Conservation (phyloP, 1,284 basidiomycete species). For the Cerrena zonata region DNA sequence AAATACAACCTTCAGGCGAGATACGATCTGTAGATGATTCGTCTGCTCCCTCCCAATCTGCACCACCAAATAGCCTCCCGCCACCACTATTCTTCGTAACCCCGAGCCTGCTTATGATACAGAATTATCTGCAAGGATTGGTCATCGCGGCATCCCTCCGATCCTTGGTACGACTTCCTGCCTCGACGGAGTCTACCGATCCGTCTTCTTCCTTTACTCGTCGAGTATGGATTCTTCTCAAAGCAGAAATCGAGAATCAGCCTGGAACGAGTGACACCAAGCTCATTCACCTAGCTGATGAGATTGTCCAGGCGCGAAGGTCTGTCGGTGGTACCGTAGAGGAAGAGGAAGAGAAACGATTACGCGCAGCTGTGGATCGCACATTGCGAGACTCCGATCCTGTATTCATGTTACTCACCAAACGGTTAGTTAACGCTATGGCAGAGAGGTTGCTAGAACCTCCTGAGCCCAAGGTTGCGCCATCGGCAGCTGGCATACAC, state of each 20-base stretch:
- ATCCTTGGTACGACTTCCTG: slow-evolving; percentile 44
- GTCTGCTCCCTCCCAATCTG: slow-evolving; percentile 10
- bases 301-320: slow-evolving; percentile 48
- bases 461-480: slow-evolving; percentile 7
- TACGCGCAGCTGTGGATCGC: slow-evolving; percentile 56
- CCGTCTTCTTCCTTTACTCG: slow-evolving; percentile 39
- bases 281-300: slow-evolving; percentile 63
- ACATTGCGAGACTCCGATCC: slow-evolving; percentile 57
- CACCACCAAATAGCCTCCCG: slow-evolving; percentile 41
- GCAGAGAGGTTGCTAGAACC: slow-evolving; percentile 27
- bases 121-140: slow-evolving; percentile 68
- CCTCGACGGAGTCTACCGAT: background rate
- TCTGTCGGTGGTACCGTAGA: slow-evolving; percentile 11
- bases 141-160: slow-evolving; percentile 58
- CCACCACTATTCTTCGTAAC: slow-evolving; percentile 55
- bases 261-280: slow-evolving; percentile 40
- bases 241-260: slow-evolving; percentile 48
- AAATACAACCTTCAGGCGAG: slow-evolving; percentile 6
- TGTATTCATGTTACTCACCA: slow-evolving; percentile 58
- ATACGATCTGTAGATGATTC: slow-evolving; percentile 12
- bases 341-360: slow-evolving; percentile 34
- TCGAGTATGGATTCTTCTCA: slow-evolving; percentile 61
- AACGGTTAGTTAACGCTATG: slow-evolving; percentile 46
- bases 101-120: slow-evolving; percentile 49
- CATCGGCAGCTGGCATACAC: slow-evolving; percentile 30